Evolutionary conservation across 2,329 filamentous ascomycete species (phyloP).

Genomic region (Alternaria tenuissima): DNA sequence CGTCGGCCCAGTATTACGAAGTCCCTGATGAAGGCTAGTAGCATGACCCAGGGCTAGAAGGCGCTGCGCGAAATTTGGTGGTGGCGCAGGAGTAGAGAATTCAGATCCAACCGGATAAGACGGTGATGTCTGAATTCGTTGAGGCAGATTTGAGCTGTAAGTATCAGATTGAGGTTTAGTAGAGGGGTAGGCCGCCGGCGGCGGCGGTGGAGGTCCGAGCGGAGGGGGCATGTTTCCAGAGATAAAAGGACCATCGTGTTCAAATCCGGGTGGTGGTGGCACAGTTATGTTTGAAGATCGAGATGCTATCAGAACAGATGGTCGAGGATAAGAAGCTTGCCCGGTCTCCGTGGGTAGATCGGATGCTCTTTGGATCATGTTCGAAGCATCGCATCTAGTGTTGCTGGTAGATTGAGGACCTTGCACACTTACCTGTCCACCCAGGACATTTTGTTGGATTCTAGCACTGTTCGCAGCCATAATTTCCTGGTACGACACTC

Average conservation of each 20-base stretch:
- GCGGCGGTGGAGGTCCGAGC: neutral
- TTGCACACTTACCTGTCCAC: neutral
- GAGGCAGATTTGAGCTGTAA: neutral
- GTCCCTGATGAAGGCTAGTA: neutral
- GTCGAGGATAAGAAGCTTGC: neutral
- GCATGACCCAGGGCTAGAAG: neutral
- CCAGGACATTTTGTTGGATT: neutral
- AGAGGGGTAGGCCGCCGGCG: neutral
- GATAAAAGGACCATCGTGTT: neutral
- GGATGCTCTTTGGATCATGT: neutral
- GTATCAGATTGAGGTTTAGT: neutral
- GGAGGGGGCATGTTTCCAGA: neutral
- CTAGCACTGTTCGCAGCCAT: slow-evolving; percentile 1
- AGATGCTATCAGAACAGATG: neutral
- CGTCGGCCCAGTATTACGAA: neutral
- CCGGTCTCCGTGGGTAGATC: neutral
- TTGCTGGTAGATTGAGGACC: neutral
- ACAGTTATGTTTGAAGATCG: neutral
- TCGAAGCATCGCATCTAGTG: neutral
- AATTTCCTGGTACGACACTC: slow-evolving; percentile 2
- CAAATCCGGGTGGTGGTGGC: neutral
- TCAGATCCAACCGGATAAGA: neutral
- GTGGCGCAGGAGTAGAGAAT: neutral
- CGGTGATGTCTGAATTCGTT: neutral
- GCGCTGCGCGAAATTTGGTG: slow-evolving; percentile 6